phyloP scores from a whole-genome alignment of 2,329 filamentous ascomycete species.

The Alternaria alternata region DNA sequence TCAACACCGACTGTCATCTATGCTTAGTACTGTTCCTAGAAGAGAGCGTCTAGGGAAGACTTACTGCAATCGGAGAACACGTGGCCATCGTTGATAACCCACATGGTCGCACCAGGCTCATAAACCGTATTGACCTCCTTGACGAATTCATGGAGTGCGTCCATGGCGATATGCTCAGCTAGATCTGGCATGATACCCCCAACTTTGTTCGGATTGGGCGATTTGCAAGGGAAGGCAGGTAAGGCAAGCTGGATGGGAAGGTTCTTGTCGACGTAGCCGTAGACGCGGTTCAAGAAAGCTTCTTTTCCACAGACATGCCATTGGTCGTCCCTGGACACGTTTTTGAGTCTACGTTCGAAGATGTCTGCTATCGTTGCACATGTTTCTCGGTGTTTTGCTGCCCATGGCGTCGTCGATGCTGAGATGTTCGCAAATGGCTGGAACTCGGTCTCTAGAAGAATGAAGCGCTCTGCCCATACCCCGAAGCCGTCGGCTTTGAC shows the following conservation, averaged over 20 bases:
- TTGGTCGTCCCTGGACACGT: slow-evolving; percentile 38
- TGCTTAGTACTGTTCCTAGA: slow-evolving; percentile 10
- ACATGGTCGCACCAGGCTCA: slow-evolving; percentile 52
- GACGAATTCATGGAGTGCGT: slow-evolving; percentile 52
- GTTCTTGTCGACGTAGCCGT: slow-evolving; percentile 38
- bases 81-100: slow-evolving; percentile 56
- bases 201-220: slow-evolving; percentile 65
- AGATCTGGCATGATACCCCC: slow-evolving; percentile 57
- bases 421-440: slow-evolving; percentile 32
- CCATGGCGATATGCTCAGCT: slow-evolving; percentile 54
- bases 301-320: slow-evolving; percentile 37
- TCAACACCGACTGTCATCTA: slow-evolving; percentile 52
- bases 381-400: slow-evolving; percentile 9
- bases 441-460: slow-evolving; percentile 41
- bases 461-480: slow-evolving; percentile 40
- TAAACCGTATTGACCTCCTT: slow-evolving; percentile 53
- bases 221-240: slow-evolving; percentile 70
- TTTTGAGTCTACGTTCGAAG: slow-evolving; percentile 42
- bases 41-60: slow-evolving; percentile 4
- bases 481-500: slow-evolving; percentile 26
- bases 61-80: slow-evolving; percentile 54
- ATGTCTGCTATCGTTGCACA: slow-evolving; percentile 28
- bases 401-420: slow-evolving; percentile 26
- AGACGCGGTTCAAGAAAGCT: slow-evolving; percentile 36
- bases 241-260: slow-evolving; percentile 48